phyloP scores from a whole-genome alignment of 2,329 filamentous ascomycete genomes.

The Xylaria sp. region DNA sequence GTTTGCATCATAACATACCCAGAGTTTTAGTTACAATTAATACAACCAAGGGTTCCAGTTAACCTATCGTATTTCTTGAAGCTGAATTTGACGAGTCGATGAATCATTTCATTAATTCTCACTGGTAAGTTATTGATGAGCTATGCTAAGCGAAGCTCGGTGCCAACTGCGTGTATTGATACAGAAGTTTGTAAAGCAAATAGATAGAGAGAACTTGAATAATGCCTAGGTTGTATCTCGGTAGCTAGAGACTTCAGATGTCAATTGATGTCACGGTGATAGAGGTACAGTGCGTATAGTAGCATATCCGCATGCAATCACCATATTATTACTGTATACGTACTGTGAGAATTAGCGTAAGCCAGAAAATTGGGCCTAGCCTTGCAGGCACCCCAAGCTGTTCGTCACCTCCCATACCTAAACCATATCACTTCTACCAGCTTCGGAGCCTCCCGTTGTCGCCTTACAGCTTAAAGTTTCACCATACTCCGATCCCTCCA shows the following conservation, averaged over 20 bases:
- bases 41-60: not conserved
- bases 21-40: slow-evolving; percentile 16
- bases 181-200: not conserved
- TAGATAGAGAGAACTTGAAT: not conserved
- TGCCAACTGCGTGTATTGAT: too few species aligned
- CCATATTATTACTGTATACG: not conserved
- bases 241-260: too few species aligned
- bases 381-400: slow-evolving; percentile 42
- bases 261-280: too few species aligned
- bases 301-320: too few species aligned
- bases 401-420: slow-evolving; percentile 38
- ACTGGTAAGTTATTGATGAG: slow-evolving; percentile 35
- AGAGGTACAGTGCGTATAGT: too few species aligned
- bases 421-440: slow-evolving; percentile 1
- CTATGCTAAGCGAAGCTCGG: too few species aligned
- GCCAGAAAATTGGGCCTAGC: slow-evolving; percentile 32
- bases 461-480: slow-evolving; percentile 19
- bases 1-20: slow-evolving; percentile 32
- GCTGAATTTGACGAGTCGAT: not conserved
- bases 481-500: slow-evolving; percentile 8
- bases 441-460: slow-evolving; percentile 29
- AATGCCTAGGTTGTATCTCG: too few species aligned
- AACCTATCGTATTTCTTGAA: slow-evolving; percentile 1
- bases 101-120: slow-evolving; percentile 33
- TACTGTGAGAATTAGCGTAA: not conserved